These are phyloP conservation scores for Wilcoxina mikolae DNA, from an alignment of 495 filamentous ascomycete species.

Conservation along the genomic window DNA sequence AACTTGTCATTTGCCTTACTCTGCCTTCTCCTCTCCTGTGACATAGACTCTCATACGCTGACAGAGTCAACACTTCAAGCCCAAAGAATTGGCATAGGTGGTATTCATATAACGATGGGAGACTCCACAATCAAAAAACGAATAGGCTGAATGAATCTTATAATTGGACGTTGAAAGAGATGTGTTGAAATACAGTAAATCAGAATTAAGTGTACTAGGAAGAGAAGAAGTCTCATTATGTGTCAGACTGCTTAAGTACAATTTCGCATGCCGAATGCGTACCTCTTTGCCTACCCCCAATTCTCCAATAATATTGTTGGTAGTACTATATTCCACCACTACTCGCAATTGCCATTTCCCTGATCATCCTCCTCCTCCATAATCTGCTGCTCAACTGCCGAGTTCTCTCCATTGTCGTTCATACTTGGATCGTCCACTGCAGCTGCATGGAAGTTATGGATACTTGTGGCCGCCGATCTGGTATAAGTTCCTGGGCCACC, in stretches of 20 bases:
- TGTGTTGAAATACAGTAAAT: not conserved
- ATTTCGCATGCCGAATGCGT: not conserved
- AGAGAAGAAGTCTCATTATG: not conserved
- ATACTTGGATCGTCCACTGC: too few species aligned
- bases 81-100: not conserved
- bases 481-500: too few species aligned
- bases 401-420: not conserved
- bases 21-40: not conserved
- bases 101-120: not conserved
- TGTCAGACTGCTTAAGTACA: not conserved
- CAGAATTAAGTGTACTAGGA: not conserved
- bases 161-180: not conserved
- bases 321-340: not conserved
- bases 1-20: not conserved
- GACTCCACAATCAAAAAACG: not conserved
- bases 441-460: too few species aligned
- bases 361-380: not conserved
- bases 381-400: not conserved
- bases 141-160: not conserved
- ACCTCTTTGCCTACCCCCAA: not conserved
- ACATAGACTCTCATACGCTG: not conserved
- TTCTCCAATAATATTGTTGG: too few species aligned
- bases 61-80: not conserved
- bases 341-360: not conserved
- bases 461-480: too few species aligned